Evolutionary conservation across 2,329 filamentous ascomycete species (phyloP), one percentile per base, ranked within the genome.

Genomic region (Aspergillus glaucus): DNA sequence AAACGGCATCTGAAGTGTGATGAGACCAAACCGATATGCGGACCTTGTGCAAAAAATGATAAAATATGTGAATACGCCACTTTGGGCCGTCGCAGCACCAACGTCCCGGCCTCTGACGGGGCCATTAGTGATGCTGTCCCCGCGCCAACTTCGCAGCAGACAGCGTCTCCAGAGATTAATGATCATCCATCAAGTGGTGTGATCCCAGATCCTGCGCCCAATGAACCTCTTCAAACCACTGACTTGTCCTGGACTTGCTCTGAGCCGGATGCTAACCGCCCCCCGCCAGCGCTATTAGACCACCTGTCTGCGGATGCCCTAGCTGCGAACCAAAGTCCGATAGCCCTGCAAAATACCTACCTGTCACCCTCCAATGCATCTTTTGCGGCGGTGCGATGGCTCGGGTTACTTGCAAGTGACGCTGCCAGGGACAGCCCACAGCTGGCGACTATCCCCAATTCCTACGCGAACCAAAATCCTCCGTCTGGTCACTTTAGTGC

Each of bases 21-120:
- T 26, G 59, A 62, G 47, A 48, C 49, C 21, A 62, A 59, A 51
- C 59, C 59, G 4, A 50, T 51, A 30, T 62, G 59, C 41, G 53
- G 57, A 6, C 51, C 51, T 41, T 62, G 59, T 50, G 48, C 46
- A n/a, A 61, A 55, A 44, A 54, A 52, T 19, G 53, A 57, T 36
- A 50, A 51, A 40, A 9, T 41, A 15, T 59, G 51, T 34, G 53
- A 47, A 34, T 55, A 48, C 43, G 24, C 19, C 21, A 46, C 36
- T 15, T 46, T 52, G 22, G 28, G n/a, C 7, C 30, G 24, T 24
- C 14, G 19, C 32, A 43, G n/a, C 10, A 5, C 14, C 21, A 43
- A 44, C 45, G 8, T 21, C n/a, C 24, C 45, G 9, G 43, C 4
- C 19, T 32, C 43, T 7, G n/a, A 26, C 17, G 17, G 9, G 22